These are phyloP conservation scores for Mycena polygramma DNA, from an alignment of 768 basidiomycete species.

Conservation along the genomic window DNA sequence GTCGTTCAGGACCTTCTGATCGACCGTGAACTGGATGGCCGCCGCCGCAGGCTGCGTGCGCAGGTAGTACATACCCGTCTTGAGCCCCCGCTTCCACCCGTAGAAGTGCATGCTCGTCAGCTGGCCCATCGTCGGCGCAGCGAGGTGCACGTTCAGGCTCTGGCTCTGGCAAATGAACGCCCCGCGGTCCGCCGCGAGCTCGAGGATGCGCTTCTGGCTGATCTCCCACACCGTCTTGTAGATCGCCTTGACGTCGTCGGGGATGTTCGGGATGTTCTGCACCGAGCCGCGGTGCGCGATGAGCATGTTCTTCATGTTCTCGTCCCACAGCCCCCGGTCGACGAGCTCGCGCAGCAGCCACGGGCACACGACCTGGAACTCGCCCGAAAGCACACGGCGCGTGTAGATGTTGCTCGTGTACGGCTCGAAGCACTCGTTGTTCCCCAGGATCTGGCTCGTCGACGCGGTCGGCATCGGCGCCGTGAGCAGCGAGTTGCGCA, in stretches of 20 bases:
- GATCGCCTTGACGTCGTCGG: conserved; percentile 82
- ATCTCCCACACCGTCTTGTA: conserved; percentile 95
- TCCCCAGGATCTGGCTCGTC: conserved; percentile 86
- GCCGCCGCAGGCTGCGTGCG: conserved; percentile 84
- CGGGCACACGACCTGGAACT: conserved; percentile 90
- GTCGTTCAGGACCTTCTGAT: conserved; percentile 80
- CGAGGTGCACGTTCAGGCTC: conserved; percentile 82
- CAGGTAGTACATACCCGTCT: conserved; percentile 89
- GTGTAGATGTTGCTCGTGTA: conserved; percentile 92
- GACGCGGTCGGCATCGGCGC: conserved; percentile 92
- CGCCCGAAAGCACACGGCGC: conserved; percentile 85
- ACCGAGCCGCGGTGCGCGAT: conserved; percentile 38
- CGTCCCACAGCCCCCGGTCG: conserved; percentile 83
- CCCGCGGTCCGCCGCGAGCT: conserved; percentile 86
- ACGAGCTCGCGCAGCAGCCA: conserved; percentile 88
- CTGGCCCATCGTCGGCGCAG: conserved; percentile 79
- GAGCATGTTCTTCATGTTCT: conserved; percentile 39
- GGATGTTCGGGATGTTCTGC: conserved; percentile 77
- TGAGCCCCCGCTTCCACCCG: conserved; percentile 88
- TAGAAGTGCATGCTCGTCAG: conserved; percentile 87
- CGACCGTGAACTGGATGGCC: conserved; percentile 80
- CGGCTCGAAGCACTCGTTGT: conserved; percentile 90
- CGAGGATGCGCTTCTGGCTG: conserved; percentile 85
- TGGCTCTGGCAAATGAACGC: conserved; percentile 89
- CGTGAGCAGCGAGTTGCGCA: conserved; percentile 82